A percentile compares a stretch with the other conserved stretches of the same genome.
These are phyloP conservation scores for Gossypioides kirkii DNA, from an alignment of 345 rosid genomes.

Conservation along the genomic window DNA sequence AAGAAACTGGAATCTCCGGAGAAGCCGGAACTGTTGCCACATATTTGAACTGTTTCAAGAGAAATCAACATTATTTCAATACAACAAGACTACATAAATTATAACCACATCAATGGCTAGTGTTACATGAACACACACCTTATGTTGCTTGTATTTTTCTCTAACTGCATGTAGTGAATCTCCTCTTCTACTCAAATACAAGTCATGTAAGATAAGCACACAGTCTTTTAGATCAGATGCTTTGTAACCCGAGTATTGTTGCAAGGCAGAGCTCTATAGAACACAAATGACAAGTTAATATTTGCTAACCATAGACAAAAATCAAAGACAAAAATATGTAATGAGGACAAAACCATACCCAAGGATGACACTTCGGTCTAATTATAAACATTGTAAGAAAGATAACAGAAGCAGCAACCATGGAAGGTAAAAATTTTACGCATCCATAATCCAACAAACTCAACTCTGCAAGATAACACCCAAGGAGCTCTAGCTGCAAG, in stretches of 20 bases:
- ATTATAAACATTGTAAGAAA: conserved; percentile 59
- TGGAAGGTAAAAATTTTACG: conserved; percentile 66
- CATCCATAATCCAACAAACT: conserved; percentile 64
- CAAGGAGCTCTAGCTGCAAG: conserved; percentile 68
- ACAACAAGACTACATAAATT: neutral
- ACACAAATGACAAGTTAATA: neutral
- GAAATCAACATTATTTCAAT: neutral
- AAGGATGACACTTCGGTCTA: conserved; percentile 53
- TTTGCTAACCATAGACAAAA: neutral
- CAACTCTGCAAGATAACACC: conserved; percentile 73
- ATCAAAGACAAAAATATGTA: neutral
- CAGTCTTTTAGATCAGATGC: conserved; percentile 49
- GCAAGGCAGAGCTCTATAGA: conserved; percentile 44
- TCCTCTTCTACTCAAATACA: conserved; percentile 59
- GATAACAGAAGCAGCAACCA: conserved; percentile 66
- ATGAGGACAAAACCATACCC: conserved; percentile 45
- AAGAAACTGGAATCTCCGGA: conserved; percentile 43
- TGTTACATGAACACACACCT: conserved; percentile 34
- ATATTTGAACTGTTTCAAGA: conserved; percentile 52
- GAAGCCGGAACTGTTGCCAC: conserved; percentile 54
- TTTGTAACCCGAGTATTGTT: conserved; percentile 44
- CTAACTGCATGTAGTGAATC: conserved; percentile 51
- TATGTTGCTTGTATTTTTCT: conserved; percentile 70
- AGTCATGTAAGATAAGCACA: conserved; percentile 48
- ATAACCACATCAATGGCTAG: neutral